Evolutionary conservation across 2,329 filamentous ascomycete species (phyloP), one percentile per base, ranked within the genome.

Genomic region (Stagonosporopsis rhizophila): DNA sequence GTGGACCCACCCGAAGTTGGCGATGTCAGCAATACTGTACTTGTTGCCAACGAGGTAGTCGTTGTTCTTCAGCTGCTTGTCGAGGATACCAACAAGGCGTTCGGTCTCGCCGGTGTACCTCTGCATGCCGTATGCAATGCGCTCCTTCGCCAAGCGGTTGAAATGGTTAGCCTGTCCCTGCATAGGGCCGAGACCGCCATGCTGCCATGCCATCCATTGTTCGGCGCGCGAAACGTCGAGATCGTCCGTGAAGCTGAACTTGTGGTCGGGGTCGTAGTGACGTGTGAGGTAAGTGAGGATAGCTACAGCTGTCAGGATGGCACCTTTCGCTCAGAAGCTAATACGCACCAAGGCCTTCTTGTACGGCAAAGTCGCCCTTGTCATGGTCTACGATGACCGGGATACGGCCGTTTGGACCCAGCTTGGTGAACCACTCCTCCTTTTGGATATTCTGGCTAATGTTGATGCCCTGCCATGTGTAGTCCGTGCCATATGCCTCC

Each of bases 371-470:
- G 42, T 75, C 82, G 52, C 78, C 77, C 59, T 85, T 81, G 72
- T 89, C 85, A 62, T 89, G 87, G 75, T 89, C 87, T 27, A 89
- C 81, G 42, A 89, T 82, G 42, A 83, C 86, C 2, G 87, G 86
- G 63, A 89, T 88, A 15, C 86, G 81, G 3, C 87, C 87, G 72
- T 89, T 90, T 34, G 87, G 86, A 56, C 82, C 83, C 27, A 87
- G 69, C 34, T 83, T 82, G 0, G 82, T 85, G 77, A 84, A 89
- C 87, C 87, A 89, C 1, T 82, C 79, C 77, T 89, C 81, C 73
- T 89, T 89, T 65, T 89, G 87, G 25, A 86, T 82, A 75, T 87
- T 87, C 66, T 86, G 79, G 55, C 68, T 66, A 22, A 75, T 89
- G 74, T 87, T 80, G 71, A 89, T 80, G 52, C 69, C 66, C 64